A percentile compares a stretch with the other conserved stretches of the same genome.
Conservation (phyloP, 2,329 filamentous ascomycete species). For the Alternaria arbusti region DNA sequence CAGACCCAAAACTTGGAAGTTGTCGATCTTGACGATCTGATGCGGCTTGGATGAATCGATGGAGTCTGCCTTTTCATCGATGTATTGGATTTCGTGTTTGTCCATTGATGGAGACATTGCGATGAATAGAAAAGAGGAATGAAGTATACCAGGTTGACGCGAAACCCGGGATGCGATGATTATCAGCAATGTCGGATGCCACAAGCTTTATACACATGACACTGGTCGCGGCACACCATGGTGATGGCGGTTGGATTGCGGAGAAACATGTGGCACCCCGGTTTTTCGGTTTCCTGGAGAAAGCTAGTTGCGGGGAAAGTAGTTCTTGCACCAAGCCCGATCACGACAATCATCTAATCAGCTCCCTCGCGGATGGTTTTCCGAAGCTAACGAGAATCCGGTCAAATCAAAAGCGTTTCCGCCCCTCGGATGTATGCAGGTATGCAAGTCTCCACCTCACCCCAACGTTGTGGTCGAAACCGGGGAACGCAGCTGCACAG, state of each 20-base stretch:
- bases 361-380: background rate
- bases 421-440: constrained; percentile 1
- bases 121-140: background rate
- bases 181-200: background rate
- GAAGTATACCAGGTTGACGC: background rate
- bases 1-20: constrained; percentile 33
- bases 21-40: constrained; percentile 35
- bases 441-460: background rate
- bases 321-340: background rate
- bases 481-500: background rate
- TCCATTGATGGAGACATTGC: constrained; percentile 23
- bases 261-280: constrained; percentile 1
- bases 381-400: background rate
- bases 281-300: constrained; percentile 6
- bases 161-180: background rate
- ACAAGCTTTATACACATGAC: constrained; percentile 3
- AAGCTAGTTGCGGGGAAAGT: constrained; percentile 5
- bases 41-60: constrained; percentile 21
- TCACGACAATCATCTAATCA: background rate
- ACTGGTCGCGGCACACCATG: background rate
- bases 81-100: constrained; percentile 29
- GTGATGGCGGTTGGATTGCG: background rate
- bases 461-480: background rate
- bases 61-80: constrained; percentile 31
- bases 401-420: background rate